Evolutionary conservation across 2,329 filamentous ascomycete species (phyloP).

Genomic region (Lecanoromycetidae sp.): DNA sequence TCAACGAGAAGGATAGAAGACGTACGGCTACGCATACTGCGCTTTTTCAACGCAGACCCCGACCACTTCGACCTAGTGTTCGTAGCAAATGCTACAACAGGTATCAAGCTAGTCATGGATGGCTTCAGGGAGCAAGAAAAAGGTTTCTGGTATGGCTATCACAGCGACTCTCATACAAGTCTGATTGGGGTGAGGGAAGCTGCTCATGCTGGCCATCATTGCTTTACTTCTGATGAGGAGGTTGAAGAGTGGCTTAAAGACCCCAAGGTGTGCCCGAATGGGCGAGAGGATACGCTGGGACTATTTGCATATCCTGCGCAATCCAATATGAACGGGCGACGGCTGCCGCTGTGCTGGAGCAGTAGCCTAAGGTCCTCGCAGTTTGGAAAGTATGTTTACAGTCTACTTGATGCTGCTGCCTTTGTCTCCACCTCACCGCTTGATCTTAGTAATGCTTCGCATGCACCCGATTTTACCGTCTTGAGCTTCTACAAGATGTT

Average conservation of each 20-base stretch:
- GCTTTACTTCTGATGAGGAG: constrained; percentile 51
- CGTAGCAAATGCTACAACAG: constrained; percentile 83
- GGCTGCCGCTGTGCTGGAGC: constrained; percentile 62
- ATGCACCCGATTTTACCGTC: constrained; percentile 70
- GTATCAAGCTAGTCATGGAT: constrained; percentile 75
- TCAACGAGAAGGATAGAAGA: constrained; percentile 66
- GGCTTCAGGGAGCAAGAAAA: constrained; percentile 53
- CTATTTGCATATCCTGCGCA: constrained; percentile 80
- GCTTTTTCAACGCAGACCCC: constrained; percentile 71
- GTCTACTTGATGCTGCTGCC: constrained; percentile 73
- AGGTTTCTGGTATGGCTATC: constrained; percentile 77
- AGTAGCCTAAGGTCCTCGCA: constrained; percentile 32
- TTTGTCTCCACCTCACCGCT: constrained; percentile 65
- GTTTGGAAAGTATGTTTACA: constrained; percentile 38
- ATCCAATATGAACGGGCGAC: constrained; percentile 79
- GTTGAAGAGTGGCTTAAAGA: constrained; percentile 53
- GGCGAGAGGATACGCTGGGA: too few species aligned
- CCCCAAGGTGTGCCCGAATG: too few species aligned
- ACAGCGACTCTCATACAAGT: constrained; percentile 76
- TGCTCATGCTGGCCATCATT: constrained; percentile 47
- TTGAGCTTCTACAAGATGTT: constrained; percentile 97
- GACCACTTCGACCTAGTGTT: constrained; percentile 79
- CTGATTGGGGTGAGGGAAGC: constrained; percentile 68
- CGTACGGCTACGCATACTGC: constrained; percentile 55
- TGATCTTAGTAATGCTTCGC: constrained; percentile 49